These are phyloP conservation scores for Metschnikowia lunata DNA, from an alignment of 805 yeast genomes.

Conservation along the genomic window DNA sequence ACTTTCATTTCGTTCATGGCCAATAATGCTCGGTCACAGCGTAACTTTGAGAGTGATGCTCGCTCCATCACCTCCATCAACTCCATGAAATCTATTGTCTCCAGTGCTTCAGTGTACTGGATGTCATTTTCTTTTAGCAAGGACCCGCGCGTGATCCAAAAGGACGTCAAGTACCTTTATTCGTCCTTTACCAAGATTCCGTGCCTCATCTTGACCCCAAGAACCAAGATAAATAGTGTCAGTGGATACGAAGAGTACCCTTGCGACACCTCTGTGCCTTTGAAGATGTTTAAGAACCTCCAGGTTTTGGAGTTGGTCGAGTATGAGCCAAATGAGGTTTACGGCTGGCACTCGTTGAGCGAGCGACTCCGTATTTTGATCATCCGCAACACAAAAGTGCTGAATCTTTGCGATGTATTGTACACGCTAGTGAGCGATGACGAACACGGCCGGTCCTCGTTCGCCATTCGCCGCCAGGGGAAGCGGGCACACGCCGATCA, in stretches of 20 bases:
- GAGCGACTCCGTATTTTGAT: slow-evolving; percentile 53
- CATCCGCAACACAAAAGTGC: slow-evolving; percentile 46
- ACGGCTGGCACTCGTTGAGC: slow-evolving; percentile 59
- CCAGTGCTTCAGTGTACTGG: slow-evolving; percentile 41
- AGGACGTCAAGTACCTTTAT: slow-evolving; percentile 53
- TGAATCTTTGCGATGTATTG: slow-evolving; percentile 50
- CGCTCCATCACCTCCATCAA: slow-evolving; percentile 54
- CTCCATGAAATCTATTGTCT: slow-evolving; percentile 49
- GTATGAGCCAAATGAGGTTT: slow-evolving; percentile 59
- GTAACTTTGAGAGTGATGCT: slow-evolving; percentile 41
- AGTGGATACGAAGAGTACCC: slow-evolving; percentile 67
- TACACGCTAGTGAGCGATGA: slow-evolving; percentile 53
- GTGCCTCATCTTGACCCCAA: slow-evolving; percentile 56
- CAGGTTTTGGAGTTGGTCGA: slow-evolving; percentile 58
- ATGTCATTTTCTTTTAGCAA: slow-evolving; percentile 30
- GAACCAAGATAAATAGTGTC: slow-evolving; percentile 52
- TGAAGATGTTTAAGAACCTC: slow-evolving; percentile 56
- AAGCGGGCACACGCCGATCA: slow-evolving; percentile 11
- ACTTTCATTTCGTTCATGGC: slow-evolving; percentile 57
- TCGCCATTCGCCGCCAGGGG: slow-evolving; percentile 23
- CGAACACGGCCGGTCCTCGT: slow-evolving; percentile 37
- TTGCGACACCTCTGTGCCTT: slow-evolving; percentile 64
- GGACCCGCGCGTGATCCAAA: slow-evolving; percentile 43
- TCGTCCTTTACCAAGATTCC: slow-evolving; percentile 65
- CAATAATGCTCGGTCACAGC: slow-evolving; percentile 44